Evolutionary conservation across 495 filamentous ascomycete genomes (phyloP), one percentile per base, ranked within the genome.

Genomic region (Hypoxylon trugodes): DNA sequence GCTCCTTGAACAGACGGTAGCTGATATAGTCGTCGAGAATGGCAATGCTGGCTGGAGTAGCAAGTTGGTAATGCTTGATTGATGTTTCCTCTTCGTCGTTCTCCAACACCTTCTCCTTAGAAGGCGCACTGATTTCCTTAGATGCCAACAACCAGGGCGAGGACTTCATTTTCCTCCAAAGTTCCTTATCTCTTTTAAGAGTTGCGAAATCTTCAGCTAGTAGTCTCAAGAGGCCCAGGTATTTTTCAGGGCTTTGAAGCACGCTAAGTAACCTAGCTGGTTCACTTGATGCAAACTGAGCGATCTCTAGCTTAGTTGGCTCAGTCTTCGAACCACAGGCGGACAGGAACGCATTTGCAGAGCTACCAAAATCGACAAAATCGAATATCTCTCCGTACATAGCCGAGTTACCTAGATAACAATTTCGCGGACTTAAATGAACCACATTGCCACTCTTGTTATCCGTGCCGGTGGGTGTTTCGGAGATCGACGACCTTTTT

Each of bases 301-400:
- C 93, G 68, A 99, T 81, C 73, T 99, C 95, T 9, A 79, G 69
- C 51, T 88, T 93, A 1, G 87, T 96, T 0, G 96, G 96, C 70
- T 98, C 94, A 48, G 86, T 84, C 70, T 94, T 97, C 3, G 92
- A 92, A 2, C 96, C 96, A 52, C 91, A 89, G 46, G 88, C 88
- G 65, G 92, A 80, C 4, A 99, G 79, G 69, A 99, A 98, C 0
- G 88, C 77, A 66, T 98, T 97, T 2, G 92, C 94, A 68, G 93
- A 86, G 47, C 82, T 73, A 2, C 93, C 92, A 75, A 97, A 97
- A 72, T 97, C 90, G 3, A 98, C 92, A 75, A 96, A 99, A 71
- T 97, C 93, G 62, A 98, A 96, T 13, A 99, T 92, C 22, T 95
- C 91, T 32, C 84, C 87, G 65, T 93, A 98, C 9, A 83, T 84